Evolutionary conservation across 495 filamentous ascomycete species (phyloP), one percentile per base, ranked within the genome.

Genomic region (Neurospora sp.): DNA sequence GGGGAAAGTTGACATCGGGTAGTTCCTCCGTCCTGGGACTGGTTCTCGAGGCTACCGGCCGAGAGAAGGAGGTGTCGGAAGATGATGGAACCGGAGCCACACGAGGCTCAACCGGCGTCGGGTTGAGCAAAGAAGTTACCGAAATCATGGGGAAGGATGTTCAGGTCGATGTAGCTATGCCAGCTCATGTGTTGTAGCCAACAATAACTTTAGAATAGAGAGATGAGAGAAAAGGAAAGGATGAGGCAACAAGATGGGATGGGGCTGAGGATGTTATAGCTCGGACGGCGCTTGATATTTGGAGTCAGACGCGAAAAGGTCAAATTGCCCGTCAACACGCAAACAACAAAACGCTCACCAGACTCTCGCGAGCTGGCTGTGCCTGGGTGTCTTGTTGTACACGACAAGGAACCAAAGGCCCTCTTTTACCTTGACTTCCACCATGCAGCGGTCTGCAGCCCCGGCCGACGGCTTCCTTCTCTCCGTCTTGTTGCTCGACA

Each of bases 71-170:
- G 72, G 73, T 40, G 40, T 42, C 37, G 75, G 75, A 31, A 59
- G 74, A 48, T 11, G 70, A 46, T 42, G 76, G 73, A 61, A 78
- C 68, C 11, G 77, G 74, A 69, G 73, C 73, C 78, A 80, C 79
- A 73, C 82, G 76, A 75, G 86, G 83, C 73, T 83, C 78, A 66
- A 66, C 53, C 53, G 53, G 53, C 27, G 27, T 66, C 79, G 88
- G 89, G 80, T 91, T 91, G 81, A 91, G 86, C 76, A 91, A 84
- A 73, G 86, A 87, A 18, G 86, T 82, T 68, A 91, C 80, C 71
- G 87, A 81, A 48, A 88, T 79, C 87, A 88, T 89, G 79, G 75
- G 78, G 77, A 79, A 66, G 12, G 53, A 18, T 66, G 53, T 66
- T 18, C 27, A 35, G 14, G 53, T 35, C 31, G 53, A 66, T 66